Conservation (phyloP, 129 eudicot species). For the Sambucus nigra region DNA sequence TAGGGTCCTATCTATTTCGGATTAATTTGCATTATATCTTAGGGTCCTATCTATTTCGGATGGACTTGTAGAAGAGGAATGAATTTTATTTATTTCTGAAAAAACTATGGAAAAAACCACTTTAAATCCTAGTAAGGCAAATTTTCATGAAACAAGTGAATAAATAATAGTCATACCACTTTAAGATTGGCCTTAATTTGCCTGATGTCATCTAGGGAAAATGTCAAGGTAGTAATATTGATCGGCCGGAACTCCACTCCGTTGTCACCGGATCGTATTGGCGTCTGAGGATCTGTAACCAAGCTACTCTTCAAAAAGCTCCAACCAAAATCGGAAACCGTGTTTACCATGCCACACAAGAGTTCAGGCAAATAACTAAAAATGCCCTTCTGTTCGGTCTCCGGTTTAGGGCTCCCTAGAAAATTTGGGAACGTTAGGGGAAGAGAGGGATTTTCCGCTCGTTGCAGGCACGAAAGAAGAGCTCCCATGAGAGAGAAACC, state of each 20-base stretch:
- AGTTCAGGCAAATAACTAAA: constrained; percentile 16
- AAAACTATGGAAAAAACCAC: too few relatives aligned
- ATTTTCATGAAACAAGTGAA: too few relatives aligned
- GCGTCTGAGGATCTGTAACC: constrained; percentile 22
- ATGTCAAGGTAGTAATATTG: constrained; percentile 20
- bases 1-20: too few relatives aligned
- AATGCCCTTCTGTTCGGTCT: constrained; percentile 10
- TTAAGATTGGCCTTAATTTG: constrained; percentile 23
- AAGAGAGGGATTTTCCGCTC: constrained; percentile 36
- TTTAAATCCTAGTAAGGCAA: too few relatives aligned
- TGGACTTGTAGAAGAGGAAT: too few relatives aligned
- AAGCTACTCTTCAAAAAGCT: constrained; percentile 24
- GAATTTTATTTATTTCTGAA: too few relatives aligned
- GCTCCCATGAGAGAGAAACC: constrained; percentile 72
- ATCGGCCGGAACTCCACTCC: constrained; percentile 25
- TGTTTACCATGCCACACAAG: constrained; percentile 11
- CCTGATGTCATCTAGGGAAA: constrained; percentile 28
- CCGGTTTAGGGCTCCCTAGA: neutral
- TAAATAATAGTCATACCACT: constrained; percentile 17
- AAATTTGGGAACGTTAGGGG: constrained; percentile 31
- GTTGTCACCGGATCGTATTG: constrained; percentile 20
- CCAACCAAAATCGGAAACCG: constrained; percentile 22
- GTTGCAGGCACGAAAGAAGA: constrained; percentile 52
- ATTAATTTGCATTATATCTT: too few relatives aligned
- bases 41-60: too few relatives aligned